Percentiles rank a stretch among this genome's conserved stretches.
Conservation (phyloP, 2,329 filamentous ascomycete genomes). For the Exophiala sp. region DNA sequence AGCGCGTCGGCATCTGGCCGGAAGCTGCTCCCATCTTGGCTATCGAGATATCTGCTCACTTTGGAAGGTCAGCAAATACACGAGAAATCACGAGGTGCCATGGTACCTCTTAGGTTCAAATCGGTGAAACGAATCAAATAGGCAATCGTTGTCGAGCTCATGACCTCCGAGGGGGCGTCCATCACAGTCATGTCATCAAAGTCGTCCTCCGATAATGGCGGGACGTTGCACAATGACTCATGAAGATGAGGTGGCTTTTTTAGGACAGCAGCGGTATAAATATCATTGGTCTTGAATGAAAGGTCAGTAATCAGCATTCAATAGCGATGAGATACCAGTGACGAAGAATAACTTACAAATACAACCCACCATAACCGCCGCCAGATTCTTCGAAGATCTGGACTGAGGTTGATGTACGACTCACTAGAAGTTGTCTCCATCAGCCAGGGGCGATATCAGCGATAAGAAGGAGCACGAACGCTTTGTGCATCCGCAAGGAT, state of each 20-base stretch:
- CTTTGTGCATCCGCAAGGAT: constrained; percentile 20
- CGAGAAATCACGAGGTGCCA: background rate
- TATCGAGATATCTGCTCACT: background rate
- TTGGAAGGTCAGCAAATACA: background rate
- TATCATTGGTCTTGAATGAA: background rate
- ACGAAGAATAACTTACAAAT: background rate
- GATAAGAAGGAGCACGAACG: background rate
- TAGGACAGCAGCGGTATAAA: background rate
- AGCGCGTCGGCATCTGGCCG: background rate
- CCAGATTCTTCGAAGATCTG: background rate
- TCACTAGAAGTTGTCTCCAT: background rate
- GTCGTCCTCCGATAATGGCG: background rate
- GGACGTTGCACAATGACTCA: background rate
- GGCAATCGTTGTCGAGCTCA: background rate
- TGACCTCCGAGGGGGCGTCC: background rate
- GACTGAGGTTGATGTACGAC: background rate
- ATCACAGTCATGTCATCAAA: background rate
- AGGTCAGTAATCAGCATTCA: background rate
- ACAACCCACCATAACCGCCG: background rate
- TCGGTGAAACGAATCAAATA: background rate
- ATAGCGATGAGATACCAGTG: background rate
- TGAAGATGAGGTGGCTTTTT: background rate
- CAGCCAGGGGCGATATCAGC: background rate
- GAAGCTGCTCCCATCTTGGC: background rate
- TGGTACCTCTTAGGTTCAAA: background rate